phyloP scores from a whole-genome alignment of 768 basidiomycete genomes.

The Hericium erinaceus region DNA sequence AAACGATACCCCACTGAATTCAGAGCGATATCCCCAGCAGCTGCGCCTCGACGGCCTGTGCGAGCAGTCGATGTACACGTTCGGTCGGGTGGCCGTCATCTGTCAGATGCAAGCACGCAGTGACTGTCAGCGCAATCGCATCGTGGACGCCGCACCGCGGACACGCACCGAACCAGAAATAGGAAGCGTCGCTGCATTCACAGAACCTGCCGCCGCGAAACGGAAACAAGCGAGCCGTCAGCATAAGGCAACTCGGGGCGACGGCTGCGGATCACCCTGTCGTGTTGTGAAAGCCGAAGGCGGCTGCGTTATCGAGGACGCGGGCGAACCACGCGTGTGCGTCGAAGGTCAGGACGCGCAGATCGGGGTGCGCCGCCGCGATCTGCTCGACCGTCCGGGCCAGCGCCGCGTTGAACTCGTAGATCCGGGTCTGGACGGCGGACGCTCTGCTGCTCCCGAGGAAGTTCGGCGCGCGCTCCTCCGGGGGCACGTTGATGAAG shows the following conservation, averaged over 20 bases:
- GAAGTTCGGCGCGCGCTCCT: conserved; percentile 35
- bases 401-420: conserved; percentile 34
- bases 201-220: conserved; percentile 31
- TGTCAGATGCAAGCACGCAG: conserved; percentile 11
- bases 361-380: conserved; percentile 27
- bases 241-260: background rate
- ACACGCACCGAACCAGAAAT: conserved; percentile 47
- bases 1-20: background rate
- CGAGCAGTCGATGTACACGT: conserved; percentile 36
- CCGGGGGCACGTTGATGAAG: conserved; percentile 50
- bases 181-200: conserved; percentile 37
- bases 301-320: conserved; percentile 30
- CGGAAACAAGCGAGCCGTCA: background rate
- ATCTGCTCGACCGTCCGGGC: conserved; percentile 27
- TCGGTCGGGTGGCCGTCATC: conserved; percentile 45
- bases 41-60: conserved; percentile 31
- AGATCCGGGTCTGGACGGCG: conserved; percentile 15
- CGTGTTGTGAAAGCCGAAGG: conserved; percentile 38
- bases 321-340: conserved; percentile 40
- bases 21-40: conserved; percentile 13
- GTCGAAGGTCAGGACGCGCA: conserved; percentile 39
- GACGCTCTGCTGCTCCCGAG: conserved; percentile 22
- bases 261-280: conserved; percentile 29
- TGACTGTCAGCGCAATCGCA: background rate
- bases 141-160: background rate